Conservation (phyloP, 2,329 filamentous ascomycete genomes). For the Fusarium sp. region DNA sequence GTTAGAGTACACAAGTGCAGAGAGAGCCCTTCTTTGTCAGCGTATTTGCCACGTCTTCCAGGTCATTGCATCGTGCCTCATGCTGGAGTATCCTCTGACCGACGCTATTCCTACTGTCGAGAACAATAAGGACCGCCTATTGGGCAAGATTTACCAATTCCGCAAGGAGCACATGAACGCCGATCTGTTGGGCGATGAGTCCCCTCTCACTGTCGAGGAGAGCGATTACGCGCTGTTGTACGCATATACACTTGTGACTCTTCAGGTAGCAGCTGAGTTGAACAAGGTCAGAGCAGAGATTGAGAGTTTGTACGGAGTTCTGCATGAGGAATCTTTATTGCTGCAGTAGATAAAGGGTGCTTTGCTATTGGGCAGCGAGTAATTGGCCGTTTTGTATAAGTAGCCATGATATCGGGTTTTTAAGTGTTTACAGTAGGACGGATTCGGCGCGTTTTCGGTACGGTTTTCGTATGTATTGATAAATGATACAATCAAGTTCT, state of each 20-base stretch:
- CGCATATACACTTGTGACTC: constrained; percentile 82
- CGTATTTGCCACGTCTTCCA: constrained; percentile 89
- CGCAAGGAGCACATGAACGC: constrained; percentile 72
- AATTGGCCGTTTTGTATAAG: constrained; percentile 20
- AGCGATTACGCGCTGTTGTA: constrained; percentile 93
- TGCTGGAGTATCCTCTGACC: constrained; percentile 92
- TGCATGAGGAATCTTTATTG: constrained; percentile 71
- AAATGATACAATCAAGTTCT: constrained; percentile 3
- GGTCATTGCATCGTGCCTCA: constrained; percentile 92
- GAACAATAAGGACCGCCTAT: constrained; percentile 81
- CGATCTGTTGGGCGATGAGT: constrained; percentile 43
- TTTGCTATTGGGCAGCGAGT: neutral
- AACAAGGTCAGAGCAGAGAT: constrained; percentile 71
- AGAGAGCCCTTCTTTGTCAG: constrained; percentile 84
- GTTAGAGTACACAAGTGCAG: constrained; percentile 80
- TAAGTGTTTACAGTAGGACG: neutral
- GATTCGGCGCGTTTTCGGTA: neutral
- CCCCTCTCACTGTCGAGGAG: constrained; percentile 67
- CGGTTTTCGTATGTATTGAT: constrained; percentile 1
- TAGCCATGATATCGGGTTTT: constrained; percentile 1
- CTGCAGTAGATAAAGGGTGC: constrained; percentile 59
- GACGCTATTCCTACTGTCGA: constrained; percentile 89
- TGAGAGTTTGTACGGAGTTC: constrained; percentile 72
- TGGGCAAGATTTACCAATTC: constrained; percentile 91
- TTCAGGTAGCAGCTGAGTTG: constrained; percentile 75